Conservation (phyloP, 352 stramenopile genomes). For the Globisporangium mamillatum region DNA sequence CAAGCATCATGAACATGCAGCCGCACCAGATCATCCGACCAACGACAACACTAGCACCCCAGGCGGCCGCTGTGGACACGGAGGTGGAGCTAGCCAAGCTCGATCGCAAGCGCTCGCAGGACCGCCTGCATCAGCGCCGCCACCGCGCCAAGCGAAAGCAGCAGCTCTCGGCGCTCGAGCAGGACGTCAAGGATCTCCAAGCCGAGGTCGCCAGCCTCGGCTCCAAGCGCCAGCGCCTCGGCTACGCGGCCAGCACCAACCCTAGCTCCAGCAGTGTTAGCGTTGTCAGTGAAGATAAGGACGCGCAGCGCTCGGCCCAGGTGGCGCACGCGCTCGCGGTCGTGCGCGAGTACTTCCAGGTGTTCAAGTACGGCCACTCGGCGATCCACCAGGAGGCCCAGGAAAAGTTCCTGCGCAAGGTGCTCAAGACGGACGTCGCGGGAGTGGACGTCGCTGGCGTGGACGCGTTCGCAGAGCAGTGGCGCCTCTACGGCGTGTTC, state of each 20-base stretch:
- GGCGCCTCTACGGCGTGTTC: conserved; percentile 16
- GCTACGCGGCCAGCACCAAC: neutral
- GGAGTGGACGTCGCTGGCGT: conserved; percentile 13
- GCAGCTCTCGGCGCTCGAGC: conserved; percentile 16
- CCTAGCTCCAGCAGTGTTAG: neutral
- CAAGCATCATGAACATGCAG: conserved; percentile 3
- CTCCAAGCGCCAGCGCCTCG: conserved; percentile 14
- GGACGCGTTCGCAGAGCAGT: conserved; percentile 14
- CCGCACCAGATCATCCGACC: neutral
- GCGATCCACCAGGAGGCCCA: conserved; percentile 14
- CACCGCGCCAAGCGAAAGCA: conserved; percentile 19
- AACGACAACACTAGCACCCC: neutral
- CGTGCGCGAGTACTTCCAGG: conserved; percentile 18
- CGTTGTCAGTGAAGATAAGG: neutral
- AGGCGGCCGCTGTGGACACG: neutral
- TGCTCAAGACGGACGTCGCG: conserved; percentile 1
- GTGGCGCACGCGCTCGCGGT: conserved; percentile 4
- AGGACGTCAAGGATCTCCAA: conserved; percentile 17
- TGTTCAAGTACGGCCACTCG: conserved; percentile 20
- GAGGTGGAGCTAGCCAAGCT: conserved; percentile 11
- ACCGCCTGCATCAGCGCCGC: conserved; percentile 17
- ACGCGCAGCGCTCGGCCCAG: neutral
- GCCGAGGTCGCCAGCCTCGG: conserved; percentile 7
- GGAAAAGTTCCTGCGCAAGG: conserved; percentile 12
- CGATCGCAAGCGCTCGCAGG: conserved; percentile 18